Conservation (phyloP, 1,139 yeast genomes). For the Nakaseomyces glabratus region DNA sequence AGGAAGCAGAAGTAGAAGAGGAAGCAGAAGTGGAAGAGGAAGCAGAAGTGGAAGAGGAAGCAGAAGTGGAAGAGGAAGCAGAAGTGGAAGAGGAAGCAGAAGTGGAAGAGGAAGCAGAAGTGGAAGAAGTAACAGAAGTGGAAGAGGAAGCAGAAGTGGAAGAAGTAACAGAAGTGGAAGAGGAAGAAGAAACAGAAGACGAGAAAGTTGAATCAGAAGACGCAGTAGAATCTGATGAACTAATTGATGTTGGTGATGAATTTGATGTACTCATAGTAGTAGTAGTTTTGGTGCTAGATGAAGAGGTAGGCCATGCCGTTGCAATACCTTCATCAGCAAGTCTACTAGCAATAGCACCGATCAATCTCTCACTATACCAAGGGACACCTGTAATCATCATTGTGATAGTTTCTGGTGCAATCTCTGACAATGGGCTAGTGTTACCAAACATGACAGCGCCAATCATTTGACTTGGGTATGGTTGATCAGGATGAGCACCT, state of each 20-base stretch:
- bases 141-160: no score
- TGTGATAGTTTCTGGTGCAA: constrained; percentile 7
- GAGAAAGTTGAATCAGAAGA: no score
- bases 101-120: no score
- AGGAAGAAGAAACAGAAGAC: neutral
- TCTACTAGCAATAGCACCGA: constrained; percentile 7
- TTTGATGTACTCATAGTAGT: no score
- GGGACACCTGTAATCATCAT: constrained; percentile 14
- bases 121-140: no score
- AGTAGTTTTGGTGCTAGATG: neutral
- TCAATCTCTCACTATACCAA: constrained; percentile 12
- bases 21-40: neutral
- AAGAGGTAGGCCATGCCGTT: constrained; percentile 3
- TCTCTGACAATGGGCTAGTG: constrained; percentile 3
- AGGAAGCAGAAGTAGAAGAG: neutral
- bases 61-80: neutral
- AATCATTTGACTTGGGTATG: constrained; percentile 9
- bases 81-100: neutral
- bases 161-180: no score
- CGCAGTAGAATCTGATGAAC: neutral
- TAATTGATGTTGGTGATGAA: neutral
- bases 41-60: neutral
- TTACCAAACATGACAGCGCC: constrained; percentile 7
- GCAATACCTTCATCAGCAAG: constrained; percentile 9
- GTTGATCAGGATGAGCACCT: constrained; percentile 8